Base-by-base conservation (phyloP, 352 stramenopile species). In the Globisporangium paroecandrum region DNA sequence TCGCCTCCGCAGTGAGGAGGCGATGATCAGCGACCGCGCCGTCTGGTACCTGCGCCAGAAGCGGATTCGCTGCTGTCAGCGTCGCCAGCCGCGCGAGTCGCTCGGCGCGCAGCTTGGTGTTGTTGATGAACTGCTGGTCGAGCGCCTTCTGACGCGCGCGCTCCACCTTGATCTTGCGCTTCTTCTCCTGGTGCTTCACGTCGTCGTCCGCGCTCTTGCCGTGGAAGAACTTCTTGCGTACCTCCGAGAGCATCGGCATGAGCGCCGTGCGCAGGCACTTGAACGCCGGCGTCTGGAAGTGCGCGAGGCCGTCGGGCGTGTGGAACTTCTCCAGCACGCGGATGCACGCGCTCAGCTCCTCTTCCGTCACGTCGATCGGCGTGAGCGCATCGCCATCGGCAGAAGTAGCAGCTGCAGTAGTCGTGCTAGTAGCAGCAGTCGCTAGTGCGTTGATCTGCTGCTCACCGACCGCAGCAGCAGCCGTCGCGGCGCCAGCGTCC, bases 111-210 rank as follows among this genome's bases (percentile, higher is more conserved):
- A 94, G 72, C 75, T 83, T 82, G 20, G 87, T 93, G 65, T 90
- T 92, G 71, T 94, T 91, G 58, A 94, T 83, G 63, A 82, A 90
- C 73, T 90, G 77, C 72, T 87, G 77, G 71, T 94, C 86, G 38
- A 89, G 77, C 36, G 83, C 85, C 64, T 88, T 89, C 38, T 88
- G 72, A 9, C 80, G 72, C 47, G 81, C 80, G 12, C 75, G 78
- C 70, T 92, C 85, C 53, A 90, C 81, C 69, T 91, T 93, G 60
- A 74, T 75, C 56, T 83, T 77, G 66, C 81, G 73, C 75, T 91
- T 94, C 62, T 77, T 82, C 65, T 89, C 73, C 70, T 91, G 81
- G 22, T 78, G 77, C 61, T 75, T 66, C 54, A 75, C 71, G 60
- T 90, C 70, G 20, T 65, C 71, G 15, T 79, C 72, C 12, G 62